phyloP scores from a whole-genome alignment of 345 rosid genomes.

The Populus alba region DNA sequence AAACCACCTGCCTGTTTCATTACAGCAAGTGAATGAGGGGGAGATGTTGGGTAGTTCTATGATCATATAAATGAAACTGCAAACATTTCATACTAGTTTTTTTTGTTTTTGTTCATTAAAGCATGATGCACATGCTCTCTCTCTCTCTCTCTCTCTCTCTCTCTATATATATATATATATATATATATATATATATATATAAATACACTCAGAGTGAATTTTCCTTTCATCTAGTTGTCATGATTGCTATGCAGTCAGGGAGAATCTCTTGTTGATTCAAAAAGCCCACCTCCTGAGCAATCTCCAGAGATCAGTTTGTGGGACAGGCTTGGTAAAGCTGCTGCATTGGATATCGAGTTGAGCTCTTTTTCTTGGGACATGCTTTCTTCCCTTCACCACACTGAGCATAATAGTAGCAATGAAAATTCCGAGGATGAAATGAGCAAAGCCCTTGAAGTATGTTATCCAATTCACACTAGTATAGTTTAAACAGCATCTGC shows the following conservation, averaged over 20 bases:
- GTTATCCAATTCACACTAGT: conserved; percentile 7
- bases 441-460: conserved; percentile 86
- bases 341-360: conserved; percentile 61
- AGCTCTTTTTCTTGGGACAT: conserved; percentile 75
- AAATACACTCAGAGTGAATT: neutral
- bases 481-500: conserved; percentile 4
- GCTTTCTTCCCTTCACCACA: conserved; percentile 95
- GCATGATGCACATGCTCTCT: neutral
- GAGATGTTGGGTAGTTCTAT: neutral
- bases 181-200: no score
- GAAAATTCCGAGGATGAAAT: conserved; percentile 88
- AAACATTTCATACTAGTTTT: neutral
- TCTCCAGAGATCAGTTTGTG: conserved; percentile 65
- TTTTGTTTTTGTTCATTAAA: neutral
- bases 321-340: conserved; percentile 92
- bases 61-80: neutral
- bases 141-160: neutral
- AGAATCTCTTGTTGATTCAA: conserved; percentile 49
- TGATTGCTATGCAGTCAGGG: conserved; percentile 48
- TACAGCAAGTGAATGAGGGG: neutral
- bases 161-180: no score
- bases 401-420: conserved; percentile 81
- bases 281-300: conserved; percentile 46
- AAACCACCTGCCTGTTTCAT: neutral
- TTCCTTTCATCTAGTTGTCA: neutral